These are phyloP conservation scores for Trichosporon asahii DNA, from an alignment of 1,284 basidiomycete species.

Conservation along the genomic window DNA sequence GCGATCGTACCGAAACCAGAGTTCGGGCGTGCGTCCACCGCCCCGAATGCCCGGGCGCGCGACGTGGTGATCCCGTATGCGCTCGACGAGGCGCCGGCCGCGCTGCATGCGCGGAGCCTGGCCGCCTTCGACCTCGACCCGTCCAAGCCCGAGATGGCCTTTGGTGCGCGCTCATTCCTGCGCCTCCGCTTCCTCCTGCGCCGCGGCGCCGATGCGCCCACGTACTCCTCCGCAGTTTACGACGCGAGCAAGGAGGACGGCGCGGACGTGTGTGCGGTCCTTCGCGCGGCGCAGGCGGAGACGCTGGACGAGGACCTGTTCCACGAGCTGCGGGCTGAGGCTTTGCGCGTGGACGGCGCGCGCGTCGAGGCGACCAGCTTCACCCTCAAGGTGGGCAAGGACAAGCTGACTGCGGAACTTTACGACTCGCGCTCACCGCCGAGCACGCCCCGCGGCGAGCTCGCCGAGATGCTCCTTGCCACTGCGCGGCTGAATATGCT, in stretches of 20 bases:
- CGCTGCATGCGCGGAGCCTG: slow-evolving; percentile 34
- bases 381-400: slow-evolving; percentile 26
- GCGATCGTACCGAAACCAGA: slow-evolving; percentile 45
- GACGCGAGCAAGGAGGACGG: slow-evolving; percentile 12
- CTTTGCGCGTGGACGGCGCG: slow-evolving; percentile 21
- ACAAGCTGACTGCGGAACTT: slow-evolving; percentile 38
- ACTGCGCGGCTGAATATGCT: slow-evolving; percentile 33
- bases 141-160: slow-evolving; percentile 33
- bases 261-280: slow-evolving; percentile 15
- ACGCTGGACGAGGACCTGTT: slow-evolving; percentile 51
- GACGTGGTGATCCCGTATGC: slow-evolving; percentile 51
- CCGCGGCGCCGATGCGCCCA: neutral
- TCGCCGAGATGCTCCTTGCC: slow-evolving; percentile 37
- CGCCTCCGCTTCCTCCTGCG: slow-evolving; percentile 34
- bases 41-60: slow-evolving; percentile 29
- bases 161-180: slow-evolving; percentile 34
- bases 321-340: slow-evolving; percentile 36
- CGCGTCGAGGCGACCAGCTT: slow-evolving; percentile 28
- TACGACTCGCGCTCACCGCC: slow-evolving; percentile 33
- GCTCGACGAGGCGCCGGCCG: slow-evolving; percentile 42
- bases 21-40: slow-evolving; percentile 31
- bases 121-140: slow-evolving; percentile 49
- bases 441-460: slow-evolving; percentile 11
- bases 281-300: slow-evolving; percentile 45
- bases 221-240: slow-evolving; percentile 14